Conservation (phyloP, 257 asterid genomes). For the Lycium barbarum region DNA sequence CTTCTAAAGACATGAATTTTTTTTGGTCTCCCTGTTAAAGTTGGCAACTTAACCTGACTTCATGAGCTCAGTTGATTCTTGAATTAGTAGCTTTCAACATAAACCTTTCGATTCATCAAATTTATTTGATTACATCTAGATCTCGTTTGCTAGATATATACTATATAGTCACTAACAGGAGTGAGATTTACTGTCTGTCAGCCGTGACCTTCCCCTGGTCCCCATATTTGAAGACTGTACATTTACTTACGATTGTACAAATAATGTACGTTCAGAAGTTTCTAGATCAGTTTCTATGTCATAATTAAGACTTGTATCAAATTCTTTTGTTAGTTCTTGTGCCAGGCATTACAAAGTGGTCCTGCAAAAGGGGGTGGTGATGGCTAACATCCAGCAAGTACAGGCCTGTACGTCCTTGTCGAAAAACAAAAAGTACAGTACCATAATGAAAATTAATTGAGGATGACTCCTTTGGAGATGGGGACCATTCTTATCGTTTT, state of each 20-base stretch:
- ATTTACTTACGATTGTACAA: neutral
- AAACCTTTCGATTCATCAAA: neutral
- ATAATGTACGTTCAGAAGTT: neutral
- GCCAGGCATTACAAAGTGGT: neutral
- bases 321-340: neutral
- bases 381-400: slow-evolving; percentile 16
- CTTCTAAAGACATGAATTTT: neutral
- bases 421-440: neutral
- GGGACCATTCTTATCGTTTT: neutral
- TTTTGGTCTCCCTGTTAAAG: neutral
- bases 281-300: neutral
- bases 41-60: neutral
- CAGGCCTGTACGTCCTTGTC: neutral
- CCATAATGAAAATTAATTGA: slow-evolving; percentile 6
- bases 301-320: neutral
- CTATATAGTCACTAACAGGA: neutral
- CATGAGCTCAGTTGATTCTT: neutral
- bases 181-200: neutral
- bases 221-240: neutral
- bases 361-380: neutral
- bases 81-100: neutral
- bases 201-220: neutral
- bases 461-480: neutral
- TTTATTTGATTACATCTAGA: neutral
- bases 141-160: neutral